These are phyloP conservation scores for Komagataea norvegica DNA, from an alignment of 1,139 yeast genomes.

Conservation along the genomic window DNA sequence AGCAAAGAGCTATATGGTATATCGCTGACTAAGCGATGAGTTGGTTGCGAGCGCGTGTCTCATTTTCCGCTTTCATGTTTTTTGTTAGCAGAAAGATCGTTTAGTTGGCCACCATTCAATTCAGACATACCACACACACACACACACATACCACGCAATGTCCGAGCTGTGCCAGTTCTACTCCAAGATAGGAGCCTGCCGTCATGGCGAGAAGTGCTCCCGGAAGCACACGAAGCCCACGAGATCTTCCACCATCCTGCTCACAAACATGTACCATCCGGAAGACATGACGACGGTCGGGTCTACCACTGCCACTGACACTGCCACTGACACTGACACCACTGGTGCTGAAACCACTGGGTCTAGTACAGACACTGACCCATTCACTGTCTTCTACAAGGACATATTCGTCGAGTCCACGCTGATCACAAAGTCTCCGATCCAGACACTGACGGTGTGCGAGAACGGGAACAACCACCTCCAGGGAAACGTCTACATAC, in stretches of 20 bases:
- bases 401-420: slow-evolving; percentile 61
- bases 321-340: neutral
- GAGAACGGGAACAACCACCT: slow-evolving; percentile 80
- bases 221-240: slow-evolving; percentile 69
- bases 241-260: slow-evolving; percentile 60
- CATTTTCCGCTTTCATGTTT: no score
- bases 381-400: slow-evolving; percentile 64
- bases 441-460: slow-evolving; percentile 67
- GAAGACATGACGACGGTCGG: slow-evolving; percentile 22
- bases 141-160: neutral
- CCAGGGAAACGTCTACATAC: slow-evolving; percentile 79
- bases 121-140: neutral
- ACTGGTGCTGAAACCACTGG: neutral
- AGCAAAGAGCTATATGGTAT: no score
- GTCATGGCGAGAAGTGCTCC: slow-evolving; percentile 90
- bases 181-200: slow-evolving; percentile 83
- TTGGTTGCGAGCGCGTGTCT: no score
- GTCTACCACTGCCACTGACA: neutral
- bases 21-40: no score
- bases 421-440: slow-evolving; percentile 58
- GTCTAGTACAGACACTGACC: slow-evolving; percentile 28
- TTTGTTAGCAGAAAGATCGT: no score
- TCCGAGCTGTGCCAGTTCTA: slow-evolving; percentile 47
- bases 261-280: slow-evolving; percentile 70
- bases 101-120: no score